phyloP scores from a whole-genome alignment of 345 rosid species.

The Ceriops zippeliana region DNA sequence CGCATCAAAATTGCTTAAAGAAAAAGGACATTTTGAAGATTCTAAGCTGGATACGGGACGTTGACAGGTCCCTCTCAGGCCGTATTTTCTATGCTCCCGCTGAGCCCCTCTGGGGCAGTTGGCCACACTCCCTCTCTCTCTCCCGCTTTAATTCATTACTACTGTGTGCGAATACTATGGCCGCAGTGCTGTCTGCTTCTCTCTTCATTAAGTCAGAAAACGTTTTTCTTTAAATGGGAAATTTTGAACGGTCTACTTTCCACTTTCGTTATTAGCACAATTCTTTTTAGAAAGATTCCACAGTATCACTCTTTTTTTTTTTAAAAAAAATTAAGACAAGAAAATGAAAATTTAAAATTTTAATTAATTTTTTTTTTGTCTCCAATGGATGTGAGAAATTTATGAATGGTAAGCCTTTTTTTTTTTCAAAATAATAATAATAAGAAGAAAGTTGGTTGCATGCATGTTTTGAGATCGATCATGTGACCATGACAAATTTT shows the following conservation, averaged over 20 bases:
- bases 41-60: conserved; percentile 36
- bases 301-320: too few species aligned
- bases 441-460: background rate
- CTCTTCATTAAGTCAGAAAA: background rate
- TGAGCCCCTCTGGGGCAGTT: too few species aligned
- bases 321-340: too few species aligned
- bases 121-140: background rate
- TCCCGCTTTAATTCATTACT: background rate
- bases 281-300: too few species aligned
- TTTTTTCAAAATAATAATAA: too few species aligned
- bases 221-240: background rate
- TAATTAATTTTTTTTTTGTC: too few species aligned
- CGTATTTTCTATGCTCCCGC: too few species aligned
- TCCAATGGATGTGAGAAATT: too few species aligned
- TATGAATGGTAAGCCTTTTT: too few species aligned
- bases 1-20: background rate
- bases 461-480: background rate
- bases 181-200: background rate
- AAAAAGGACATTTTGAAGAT: conserved; percentile 11
- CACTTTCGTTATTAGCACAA: background rate
- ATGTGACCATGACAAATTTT: background rate
- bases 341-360: too few species aligned
- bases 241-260: background rate
- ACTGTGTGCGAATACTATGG: background rate
- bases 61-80: conserved; percentile 28